Evolutionary conservation across 176 grass and related monocot genomes (phyloP).

Genomic region (Carex pumila): DNA sequence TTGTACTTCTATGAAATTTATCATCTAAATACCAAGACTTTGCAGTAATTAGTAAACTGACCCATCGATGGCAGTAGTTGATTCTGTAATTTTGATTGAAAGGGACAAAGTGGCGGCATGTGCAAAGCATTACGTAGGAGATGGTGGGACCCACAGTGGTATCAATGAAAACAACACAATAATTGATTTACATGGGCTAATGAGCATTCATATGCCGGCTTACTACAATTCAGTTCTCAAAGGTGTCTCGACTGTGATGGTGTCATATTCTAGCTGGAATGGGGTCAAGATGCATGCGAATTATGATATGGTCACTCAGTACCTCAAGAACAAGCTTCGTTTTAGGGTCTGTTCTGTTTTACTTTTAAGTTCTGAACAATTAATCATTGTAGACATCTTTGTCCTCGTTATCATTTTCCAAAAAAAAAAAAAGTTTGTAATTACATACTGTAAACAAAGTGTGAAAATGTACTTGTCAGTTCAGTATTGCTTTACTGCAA

Average conservation of each 20-base stretch:
- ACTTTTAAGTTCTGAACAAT: neutral
- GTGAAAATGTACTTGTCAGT: neutral
- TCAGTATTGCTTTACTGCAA: neutral
- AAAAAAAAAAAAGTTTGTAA: conserved; percentile 5
- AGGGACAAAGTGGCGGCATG: conserved; percentile 94
- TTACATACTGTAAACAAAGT: neutral
- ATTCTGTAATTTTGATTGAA: conserved; percentile 21
- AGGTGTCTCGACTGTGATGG: conserved; percentile 91
- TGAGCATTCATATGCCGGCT: conserved; percentile 93
- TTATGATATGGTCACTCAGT: conserved; percentile 64
- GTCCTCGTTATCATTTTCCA: conserved; percentile 18
- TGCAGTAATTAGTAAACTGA: neutral
- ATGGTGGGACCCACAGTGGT: conserved; percentile 89
- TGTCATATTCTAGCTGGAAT: conserved; percentile 96
- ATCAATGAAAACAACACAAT: conserved; percentile 98
- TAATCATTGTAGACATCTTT: neutral
- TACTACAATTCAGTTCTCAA: conserved; percentile 83
- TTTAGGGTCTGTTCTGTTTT: conserved; percentile 55
- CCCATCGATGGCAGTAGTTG: neutral
- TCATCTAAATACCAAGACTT: neutral
- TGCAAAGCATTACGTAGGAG: conserved; percentile 90
- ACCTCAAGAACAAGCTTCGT: conserved; percentile 71
- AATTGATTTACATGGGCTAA: conserved; percentile 51
- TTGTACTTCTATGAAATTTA: neutral
- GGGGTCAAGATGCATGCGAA: conserved; percentile 93